Conservation (phyloP, 495 filamentous ascomycete genomes). For the Aspergillus biplanus region DNA sequence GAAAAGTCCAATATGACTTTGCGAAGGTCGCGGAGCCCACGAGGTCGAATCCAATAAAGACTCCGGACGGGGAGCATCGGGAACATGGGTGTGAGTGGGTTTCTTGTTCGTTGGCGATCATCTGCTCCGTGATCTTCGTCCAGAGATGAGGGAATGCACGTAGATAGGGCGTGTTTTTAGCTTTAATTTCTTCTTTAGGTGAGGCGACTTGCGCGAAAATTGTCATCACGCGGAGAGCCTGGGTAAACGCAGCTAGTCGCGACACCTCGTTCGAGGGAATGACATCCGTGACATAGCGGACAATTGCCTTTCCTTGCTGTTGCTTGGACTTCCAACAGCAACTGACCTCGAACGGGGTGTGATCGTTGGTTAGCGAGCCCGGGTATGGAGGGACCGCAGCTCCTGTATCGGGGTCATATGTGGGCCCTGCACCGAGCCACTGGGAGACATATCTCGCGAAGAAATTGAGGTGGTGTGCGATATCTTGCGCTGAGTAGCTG, state of each 20-base stretch:
- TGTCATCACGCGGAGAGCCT: background rate
- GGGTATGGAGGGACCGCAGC: background rate
- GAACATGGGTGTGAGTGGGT: background rate
- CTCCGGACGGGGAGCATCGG: background rate
- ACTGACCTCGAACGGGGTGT: slow-evolving; percentile 16
- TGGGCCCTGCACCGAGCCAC: background rate
- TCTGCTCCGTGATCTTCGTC: background rate
- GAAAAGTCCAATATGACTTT: slow-evolving; percentile 3
- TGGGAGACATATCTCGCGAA: background rate
- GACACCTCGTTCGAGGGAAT: background rate
- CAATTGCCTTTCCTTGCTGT: slow-evolving; percentile 8
- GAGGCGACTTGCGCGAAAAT: background rate
- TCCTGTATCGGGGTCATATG: background rate
- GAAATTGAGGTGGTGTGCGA: background rate
- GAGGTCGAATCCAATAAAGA: slow-evolving; percentile 9
- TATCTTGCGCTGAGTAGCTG: background rate
- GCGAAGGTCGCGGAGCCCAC: background rate
- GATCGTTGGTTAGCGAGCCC: slow-evolving; percentile 5
- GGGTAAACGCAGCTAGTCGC: background rate
- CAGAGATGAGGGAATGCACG: background rate
- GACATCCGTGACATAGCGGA: slow-evolving; percentile 11
- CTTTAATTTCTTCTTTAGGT: background rate
- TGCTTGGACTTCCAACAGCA: slow-evolving; percentile 8
- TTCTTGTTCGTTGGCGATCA: background rate
- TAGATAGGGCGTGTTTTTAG: background rate